A percentile compares a stretch with the other conserved stretches of the same genome.
These are phyloP conservation scores for Aspergillus thermomutatus DNA, from an alignment of 2,329 filamentous ascomycete genomes.

Conservation along the genomic window DNA sequence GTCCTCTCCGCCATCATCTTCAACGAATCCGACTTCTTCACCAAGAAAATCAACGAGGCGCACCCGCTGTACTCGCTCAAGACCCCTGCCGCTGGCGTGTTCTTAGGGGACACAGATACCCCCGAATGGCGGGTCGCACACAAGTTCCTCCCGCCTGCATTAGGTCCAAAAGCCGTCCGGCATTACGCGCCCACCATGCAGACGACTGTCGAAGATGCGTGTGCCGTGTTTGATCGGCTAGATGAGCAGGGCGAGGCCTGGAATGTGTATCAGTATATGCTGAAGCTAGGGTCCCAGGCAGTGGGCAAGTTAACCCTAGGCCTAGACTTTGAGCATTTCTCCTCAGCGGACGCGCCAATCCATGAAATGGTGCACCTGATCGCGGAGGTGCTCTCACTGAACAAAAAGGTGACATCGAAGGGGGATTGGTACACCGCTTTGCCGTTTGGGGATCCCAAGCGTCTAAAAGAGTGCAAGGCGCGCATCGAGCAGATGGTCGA, in stretches of 20 bases:
- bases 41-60: conserved; percentile 46
- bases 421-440: conserved; percentile 56
- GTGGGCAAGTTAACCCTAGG: conserved; percentile 46
- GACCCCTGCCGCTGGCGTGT: conserved; percentile 26
- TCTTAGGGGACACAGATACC: conserved; percentile 33
- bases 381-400: conserved; percentile 51
- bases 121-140: conserved; percentile 45
- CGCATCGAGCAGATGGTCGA: conserved; percentile 20
- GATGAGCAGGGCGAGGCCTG: conserved; percentile 45
- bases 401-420: conserved; percentile 56
- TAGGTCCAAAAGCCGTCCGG: conserved; percentile 58
- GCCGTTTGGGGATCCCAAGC: conserved; percentile 56
- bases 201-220: conserved; percentile 49
- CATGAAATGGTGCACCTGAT: conserved; percentile 53
- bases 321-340: conserved; percentile 46
- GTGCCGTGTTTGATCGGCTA: conserved; percentile 47
- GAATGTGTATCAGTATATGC: conserved; percentile 51
- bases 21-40: conserved; percentile 51
- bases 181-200: conserved; percentile 62
- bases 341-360: conserved; percentile 42
- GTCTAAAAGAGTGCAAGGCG: conserved; percentile 26
- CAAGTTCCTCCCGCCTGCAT: conserved; percentile 60
- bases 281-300: conserved; percentile 45
- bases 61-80: conserved; percentile 31
- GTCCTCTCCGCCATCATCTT: conserved; percentile 46